These are phyloP conservation scores for Euphorbia corollata DNA, from an alignment of 441 rosid species.

Conservation along the genomic window DNA sequence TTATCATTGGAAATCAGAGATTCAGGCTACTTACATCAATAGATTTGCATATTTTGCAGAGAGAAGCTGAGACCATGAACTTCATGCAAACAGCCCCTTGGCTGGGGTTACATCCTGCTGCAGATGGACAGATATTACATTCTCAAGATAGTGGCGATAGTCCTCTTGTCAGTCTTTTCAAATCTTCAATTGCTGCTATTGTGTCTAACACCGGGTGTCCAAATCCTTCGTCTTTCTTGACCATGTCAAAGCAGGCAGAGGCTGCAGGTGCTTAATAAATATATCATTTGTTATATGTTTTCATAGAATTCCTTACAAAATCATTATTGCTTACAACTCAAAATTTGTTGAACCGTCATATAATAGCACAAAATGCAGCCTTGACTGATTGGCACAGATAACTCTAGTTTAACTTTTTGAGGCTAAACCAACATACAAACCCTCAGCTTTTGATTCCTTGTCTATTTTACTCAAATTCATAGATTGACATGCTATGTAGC, in stretches of 20 bases:
- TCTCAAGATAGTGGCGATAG: slow-evolving; percentile 76
- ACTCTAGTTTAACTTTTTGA: background rate
- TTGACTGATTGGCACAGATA: background rate
- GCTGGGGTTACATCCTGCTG: slow-evolving; percentile 80
- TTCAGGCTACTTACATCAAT: slow-evolving; percentile 24
- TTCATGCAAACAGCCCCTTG: slow-evolving; percentile 97
- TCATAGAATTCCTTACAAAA: slow-evolving; percentile 11
- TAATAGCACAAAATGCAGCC: background rate
- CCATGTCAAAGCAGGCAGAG: slow-evolving; percentile 98
- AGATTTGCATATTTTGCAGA: slow-evolving; percentile 39
- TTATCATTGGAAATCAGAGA: slow-evolving; percentile 14
- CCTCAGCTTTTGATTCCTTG: background rate
- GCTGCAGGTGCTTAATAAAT: slow-evolving; percentile 86
- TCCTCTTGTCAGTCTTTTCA: slow-evolving; percentile 86
- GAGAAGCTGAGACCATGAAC: slow-evolving; percentile 78
- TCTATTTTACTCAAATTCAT: background rate
- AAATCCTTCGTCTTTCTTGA: slow-evolving; percentile 77
- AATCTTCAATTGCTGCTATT: slow-evolving; percentile 72
- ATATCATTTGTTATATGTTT: slow-evolving; percentile 3
- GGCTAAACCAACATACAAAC: background rate
- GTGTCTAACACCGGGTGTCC: slow-evolving; percentile 73
- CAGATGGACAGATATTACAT: slow-evolving; percentile 80
- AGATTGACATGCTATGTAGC: background rate
- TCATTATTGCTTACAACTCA: background rate
- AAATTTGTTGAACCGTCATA: slow-evolving; percentile 1